Evolutionary conservation across 768 basidiomycete species (phyloP).

Genomic region (Multifurca ochricompacta): DNA sequence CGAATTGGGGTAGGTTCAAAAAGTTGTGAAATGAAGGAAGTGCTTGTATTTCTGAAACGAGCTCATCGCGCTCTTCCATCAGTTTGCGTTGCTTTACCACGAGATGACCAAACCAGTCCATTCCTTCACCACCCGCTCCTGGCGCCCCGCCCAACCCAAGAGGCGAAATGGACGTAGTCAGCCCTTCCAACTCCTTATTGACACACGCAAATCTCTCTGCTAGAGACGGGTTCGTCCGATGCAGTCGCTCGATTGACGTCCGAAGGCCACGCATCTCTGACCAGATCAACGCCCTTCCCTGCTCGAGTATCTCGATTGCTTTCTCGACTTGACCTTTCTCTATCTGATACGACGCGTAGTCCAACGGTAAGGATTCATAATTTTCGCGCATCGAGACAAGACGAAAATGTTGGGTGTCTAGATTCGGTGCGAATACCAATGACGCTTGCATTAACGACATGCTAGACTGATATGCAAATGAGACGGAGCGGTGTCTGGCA

Average conservation of each 20-base stretch:
- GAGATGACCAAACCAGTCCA: conserved; percentile 29
- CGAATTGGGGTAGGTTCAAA: neutral
- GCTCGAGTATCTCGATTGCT: too few relatives aligned
- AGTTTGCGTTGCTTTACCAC: neutral
- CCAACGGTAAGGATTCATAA: too few relatives aligned
- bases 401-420: too few relatives aligned
- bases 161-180: too few relatives aligned
- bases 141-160: too few relatives aligned
- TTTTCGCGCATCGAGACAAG: too few relatives aligned
- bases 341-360: neutral
- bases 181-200: too few relatives aligned
- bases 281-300: too few relatives aligned
- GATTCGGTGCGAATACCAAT: too few relatives aligned
- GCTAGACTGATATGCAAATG: neutral
- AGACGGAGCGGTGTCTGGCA: neutral
- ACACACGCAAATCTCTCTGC: too few relatives aligned
- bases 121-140: neutral
- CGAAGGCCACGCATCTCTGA: neutral
- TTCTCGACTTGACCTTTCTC: neutral
- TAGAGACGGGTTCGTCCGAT: neutral
- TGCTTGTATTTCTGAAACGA: neutral
- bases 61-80: neutral
- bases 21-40: too few relatives aligned
- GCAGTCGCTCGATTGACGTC: neutral
- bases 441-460: too few relatives aligned